These are phyloP conservation scores for Globisporangium nodosum DNA, from an alignment of 352 stramenopile species.

Conservation along the genomic window DNA sequence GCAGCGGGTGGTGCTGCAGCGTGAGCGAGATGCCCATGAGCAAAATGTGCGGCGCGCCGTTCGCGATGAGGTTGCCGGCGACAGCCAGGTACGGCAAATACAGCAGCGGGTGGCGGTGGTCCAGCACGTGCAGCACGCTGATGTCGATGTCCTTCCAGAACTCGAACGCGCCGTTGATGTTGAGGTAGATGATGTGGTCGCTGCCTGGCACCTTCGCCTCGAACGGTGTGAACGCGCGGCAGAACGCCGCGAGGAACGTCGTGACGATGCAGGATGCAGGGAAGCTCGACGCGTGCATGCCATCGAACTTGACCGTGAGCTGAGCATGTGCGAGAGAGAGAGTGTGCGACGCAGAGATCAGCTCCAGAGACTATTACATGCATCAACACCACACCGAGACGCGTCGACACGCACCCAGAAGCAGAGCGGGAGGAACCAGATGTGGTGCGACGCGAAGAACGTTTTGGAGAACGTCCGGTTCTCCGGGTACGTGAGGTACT, in stretches of 20 bases:
- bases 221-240: constrained; percentile 57
- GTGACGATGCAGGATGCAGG: constrained; percentile 47
- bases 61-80: constrained; percentile 60
- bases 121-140: constrained; percentile 60
- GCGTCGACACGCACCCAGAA: constrained; percentile 43
- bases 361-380: too few species aligned
- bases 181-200: constrained; percentile 73
- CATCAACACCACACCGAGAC: background rate
- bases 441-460: constrained; percentile 77
- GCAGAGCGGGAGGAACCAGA: constrained; percentile 82
- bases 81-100: constrained; percentile 72
- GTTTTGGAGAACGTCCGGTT: constrained; percentile 78
- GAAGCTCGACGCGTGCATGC: constrained; percentile 76
- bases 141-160: constrained; percentile 84
- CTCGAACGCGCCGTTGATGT: constrained; percentile 77
- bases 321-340: constrained; percentile 7
- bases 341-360: background rate
- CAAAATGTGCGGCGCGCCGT: constrained; percentile 65
- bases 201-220: constrained; percentile 49
- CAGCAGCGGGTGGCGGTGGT: constrained; percentile 55
- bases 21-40: constrained; percentile 51
- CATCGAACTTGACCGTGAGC: constrained; percentile 58
- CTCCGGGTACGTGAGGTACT: constrained; percentile 86
- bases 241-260: constrained; percentile 53
- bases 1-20: constrained; percentile 44